Base-by-base conservation (phyloP, 164 flowering plant genomes). In the Annona cherimola region DNA sequence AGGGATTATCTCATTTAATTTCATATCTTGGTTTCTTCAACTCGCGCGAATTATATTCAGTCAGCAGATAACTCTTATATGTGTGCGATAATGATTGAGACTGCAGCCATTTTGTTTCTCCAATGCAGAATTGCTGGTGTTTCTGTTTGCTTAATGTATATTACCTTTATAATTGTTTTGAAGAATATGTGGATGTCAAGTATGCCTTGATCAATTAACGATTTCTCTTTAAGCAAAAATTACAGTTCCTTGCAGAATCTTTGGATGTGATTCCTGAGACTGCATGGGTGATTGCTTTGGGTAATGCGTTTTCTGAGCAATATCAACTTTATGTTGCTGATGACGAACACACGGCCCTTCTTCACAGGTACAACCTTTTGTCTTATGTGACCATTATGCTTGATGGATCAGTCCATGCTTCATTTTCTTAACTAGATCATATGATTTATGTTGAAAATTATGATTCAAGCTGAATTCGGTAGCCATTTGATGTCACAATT, bases 211-310 rank as follows among this genome's bases (percentile, higher is more conserved):
- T 50, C 57, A 12, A 9, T 50, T 50, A 50, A 8, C 14, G 0
- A 50, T 3, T 11, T 39, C 42, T 64, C 67, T 68, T 7, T 59
- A 39, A 39, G 63, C 74, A 3, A 73, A 66, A 69, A 45, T 72
- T 68, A 55, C 88, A 95, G 99, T 95, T 93, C 81, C 88, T 95
- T 76, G 87, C 98, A 74, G 99, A 95, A 81, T 84, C 97, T 3
- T 84, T 93, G 89, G 99, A 93, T 84, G 99, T 95, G 75, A 83
- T 87, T 76, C 87, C 84, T 76, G 95, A 95, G 68, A 60, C 78
- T 66, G 88, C 86, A 63, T 95, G 98, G 98, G 75, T 87, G 71
- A 80, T 89, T 67, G 81, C 93, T 39, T 75, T 95, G 70, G 98
- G 96, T 78, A 85, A 93, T 86, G 84, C 86, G 54, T 93, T 95